phyloP scores from a whole-genome alignment of 371 early-diverging fungal species.

The Mucor ambiguus region DNA sequence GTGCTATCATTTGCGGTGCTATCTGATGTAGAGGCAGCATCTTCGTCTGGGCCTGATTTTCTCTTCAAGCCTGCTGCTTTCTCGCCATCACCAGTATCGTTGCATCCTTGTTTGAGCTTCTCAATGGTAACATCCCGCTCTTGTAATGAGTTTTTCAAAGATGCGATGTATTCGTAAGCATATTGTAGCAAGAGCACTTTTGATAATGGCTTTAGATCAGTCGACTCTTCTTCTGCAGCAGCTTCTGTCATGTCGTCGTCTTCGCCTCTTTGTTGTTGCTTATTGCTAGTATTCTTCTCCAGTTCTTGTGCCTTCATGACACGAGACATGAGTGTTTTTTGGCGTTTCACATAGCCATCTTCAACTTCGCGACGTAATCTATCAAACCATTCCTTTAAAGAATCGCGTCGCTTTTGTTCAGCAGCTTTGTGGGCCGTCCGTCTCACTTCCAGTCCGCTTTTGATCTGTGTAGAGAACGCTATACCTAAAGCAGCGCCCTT shows the following conservation, averaged over 20 bases:
- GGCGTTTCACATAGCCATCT: conserved; percentile 56
- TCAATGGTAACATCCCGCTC: conserved; percentile 33
- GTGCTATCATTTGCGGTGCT: neutral
- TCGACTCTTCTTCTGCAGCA: conserved; percentile 11
- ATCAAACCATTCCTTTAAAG: conserved; percentile 85
- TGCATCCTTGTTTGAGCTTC: neutral
- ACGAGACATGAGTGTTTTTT: conserved; percentile 26
- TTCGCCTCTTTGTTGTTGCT: neutral
- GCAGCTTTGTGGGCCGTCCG: conserved; percentile 89
- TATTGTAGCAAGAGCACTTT: conserved; percentile 53
- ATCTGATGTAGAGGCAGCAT: neutral
- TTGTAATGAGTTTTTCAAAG: conserved; percentile 37
- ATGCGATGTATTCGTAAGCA: conserved; percentile 63
- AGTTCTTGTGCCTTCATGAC: conserved; percentile 32
- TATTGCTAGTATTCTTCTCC: conserved; percentile 4
- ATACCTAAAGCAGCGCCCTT: conserved; percentile 77
- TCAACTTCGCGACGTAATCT: conserved; percentile 72
- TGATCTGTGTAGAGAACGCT: conserved; percentile 67
- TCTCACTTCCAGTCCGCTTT: conserved; percentile 73
- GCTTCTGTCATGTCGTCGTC: conserved; percentile 15
- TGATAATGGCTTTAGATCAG: conserved; percentile 41
- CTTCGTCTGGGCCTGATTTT: neutral
- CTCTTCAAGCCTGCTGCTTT: neutral
- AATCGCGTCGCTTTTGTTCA: conserved; percentile 91
- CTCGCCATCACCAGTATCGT: neutral